Evolutionary conservation across 192 early-diverging fungal species (phyloP).

Genomic region (Gryganskiella cystojenkinii): DNA sequence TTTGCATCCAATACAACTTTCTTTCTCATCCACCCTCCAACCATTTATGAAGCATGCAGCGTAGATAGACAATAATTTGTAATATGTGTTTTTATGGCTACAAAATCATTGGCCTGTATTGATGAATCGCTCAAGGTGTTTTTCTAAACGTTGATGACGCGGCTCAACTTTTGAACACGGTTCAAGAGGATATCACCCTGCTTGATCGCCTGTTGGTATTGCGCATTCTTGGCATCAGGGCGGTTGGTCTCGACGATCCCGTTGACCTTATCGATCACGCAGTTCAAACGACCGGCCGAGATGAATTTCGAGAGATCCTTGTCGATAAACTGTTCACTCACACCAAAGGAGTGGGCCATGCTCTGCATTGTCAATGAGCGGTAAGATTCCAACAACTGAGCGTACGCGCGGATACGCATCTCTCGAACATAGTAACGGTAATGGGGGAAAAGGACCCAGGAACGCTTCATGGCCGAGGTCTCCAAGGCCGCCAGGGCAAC

Average conservation of each 20-base stretch:
- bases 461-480: slow-evolving; percentile 71
- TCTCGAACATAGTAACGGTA: slow-evolving; percentile 96
- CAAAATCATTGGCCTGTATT: too few relatives aligned
- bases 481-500: slow-evolving; percentile 87
- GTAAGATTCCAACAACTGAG: slow-evolving; percentile 96
- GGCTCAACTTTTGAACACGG: slow-evolving; percentile 94
- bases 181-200: slow-evolving; percentile 96
- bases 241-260: slow-evolving; percentile 98
- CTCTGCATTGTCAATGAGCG: slow-evolving; percentile 92
- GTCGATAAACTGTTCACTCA: slow-evolving; percentile 95
- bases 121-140: too few relatives aligned
- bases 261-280: slow-evolving; percentile 99
- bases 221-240: slow-evolving; percentile 98
- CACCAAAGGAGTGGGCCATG: slow-evolving; percentile 97
- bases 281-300: slow-evolving; percentile 95
- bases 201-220: slow-evolving; percentile 97
- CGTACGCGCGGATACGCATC: slow-evolving; percentile 97
- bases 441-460: slow-evolving; percentile 89
- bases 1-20: neutral
- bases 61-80: too few relatives aligned
- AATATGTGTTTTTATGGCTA: too few relatives aligned
- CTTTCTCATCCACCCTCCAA: too few relatives aligned
- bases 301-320: slow-evolving; percentile 94
- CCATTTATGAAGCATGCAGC: too few relatives aligned
- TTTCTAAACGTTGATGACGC: slow-evolving; percentile 88